phyloP scores from a whole-genome alignment of 2,329 filamentous ascomycete genomes.

The Neonectria neomacrospora region DNA sequence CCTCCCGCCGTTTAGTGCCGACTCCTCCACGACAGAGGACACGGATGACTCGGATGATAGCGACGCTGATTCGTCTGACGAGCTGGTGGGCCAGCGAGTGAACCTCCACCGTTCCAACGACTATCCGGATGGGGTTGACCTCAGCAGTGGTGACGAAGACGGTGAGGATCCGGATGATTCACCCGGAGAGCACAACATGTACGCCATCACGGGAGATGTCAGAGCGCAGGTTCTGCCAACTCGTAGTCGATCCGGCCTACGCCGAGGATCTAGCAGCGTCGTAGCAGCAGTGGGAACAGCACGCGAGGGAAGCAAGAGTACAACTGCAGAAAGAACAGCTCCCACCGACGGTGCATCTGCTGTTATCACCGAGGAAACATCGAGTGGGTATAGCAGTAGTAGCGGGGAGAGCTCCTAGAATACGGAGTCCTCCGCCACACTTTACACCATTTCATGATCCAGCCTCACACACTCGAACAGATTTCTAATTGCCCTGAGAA shows the following conservation, averaged over 20 bases:
- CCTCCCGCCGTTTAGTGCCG: conserved; percentile 59
- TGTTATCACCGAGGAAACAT: conserved; percentile 54
- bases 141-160: conserved; percentile 56
- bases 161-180: conserved; percentile 54
- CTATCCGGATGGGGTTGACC: conserved; percentile 54
- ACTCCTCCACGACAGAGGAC: conserved; percentile 50
- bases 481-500: neutral
- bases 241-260: conserved; percentile 28
- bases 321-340: conserved; percentile 41
- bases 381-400: conserved; percentile 53
- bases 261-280: conserved; percentile 46
- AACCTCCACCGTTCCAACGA: conserved; percentile 55
- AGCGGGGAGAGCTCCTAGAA: conserved; percentile 46
- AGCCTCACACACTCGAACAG: too few relatives aligned
- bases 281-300: conserved; percentile 48
- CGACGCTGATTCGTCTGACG: conserved; percentile 46
- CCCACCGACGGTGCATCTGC: conserved; percentile 51
- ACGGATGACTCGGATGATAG: conserved; percentile 44
- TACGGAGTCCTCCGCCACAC: neutral
- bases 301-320: conserved; percentile 48
- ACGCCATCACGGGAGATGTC: conserved; percentile 38
- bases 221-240: conserved; percentile 33
- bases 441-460: neutral
- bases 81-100: conserved; percentile 48
- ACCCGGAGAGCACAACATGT: conserved; percentile 45